phyloP scores from a whole-genome alignment of 2,329 filamentous ascomycete genomes.

The Ophiostoma perfectum region DNA sequence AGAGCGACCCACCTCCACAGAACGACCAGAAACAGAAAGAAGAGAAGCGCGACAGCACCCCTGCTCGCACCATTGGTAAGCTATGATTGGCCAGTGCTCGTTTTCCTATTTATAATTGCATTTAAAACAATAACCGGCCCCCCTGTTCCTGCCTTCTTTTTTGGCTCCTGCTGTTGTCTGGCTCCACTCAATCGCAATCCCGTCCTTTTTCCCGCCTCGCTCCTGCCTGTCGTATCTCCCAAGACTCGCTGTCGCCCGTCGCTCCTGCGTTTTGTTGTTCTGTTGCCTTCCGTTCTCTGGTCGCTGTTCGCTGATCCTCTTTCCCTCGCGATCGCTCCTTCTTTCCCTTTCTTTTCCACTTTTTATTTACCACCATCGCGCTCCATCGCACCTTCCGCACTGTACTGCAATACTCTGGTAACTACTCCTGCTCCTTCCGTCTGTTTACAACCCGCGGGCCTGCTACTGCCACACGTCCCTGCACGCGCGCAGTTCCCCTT shows the following conservation, averaged over 20 bases:
- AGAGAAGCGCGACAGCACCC: conserved; percentile 11
- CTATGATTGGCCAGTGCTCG: background rate
- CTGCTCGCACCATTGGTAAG: background rate
- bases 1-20: conserved; percentile 5
- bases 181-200: conserved; percentile 21
- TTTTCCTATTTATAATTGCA: background rate
- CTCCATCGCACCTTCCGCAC: conserved; percentile 6
- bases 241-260: conserved; percentile 1
- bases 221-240: conserved; percentile 6
- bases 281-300: background rate
- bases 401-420: conserved; percentile 2
- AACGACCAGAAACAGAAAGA: conserved; percentile 12
- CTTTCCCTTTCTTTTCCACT: conserved; percentile 10
- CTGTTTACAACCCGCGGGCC: background rate
- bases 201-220: conserved; percentile 18
- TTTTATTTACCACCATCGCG: background rate
- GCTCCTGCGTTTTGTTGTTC: conserved; percentile 12
- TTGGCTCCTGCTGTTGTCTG: conserved; percentile 12
- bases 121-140: background rate
- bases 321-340: conserved; percentile 10
- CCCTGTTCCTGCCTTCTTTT: conserved; percentile 20
- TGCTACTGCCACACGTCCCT: background rate
- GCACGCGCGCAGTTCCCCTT: conserved; percentile 24
- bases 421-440: background rate
- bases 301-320: conserved; percentile 1